Conservation (phyloP, 495 filamentous ascomycete genomes). For the Aspergillus affinis region DNA sequence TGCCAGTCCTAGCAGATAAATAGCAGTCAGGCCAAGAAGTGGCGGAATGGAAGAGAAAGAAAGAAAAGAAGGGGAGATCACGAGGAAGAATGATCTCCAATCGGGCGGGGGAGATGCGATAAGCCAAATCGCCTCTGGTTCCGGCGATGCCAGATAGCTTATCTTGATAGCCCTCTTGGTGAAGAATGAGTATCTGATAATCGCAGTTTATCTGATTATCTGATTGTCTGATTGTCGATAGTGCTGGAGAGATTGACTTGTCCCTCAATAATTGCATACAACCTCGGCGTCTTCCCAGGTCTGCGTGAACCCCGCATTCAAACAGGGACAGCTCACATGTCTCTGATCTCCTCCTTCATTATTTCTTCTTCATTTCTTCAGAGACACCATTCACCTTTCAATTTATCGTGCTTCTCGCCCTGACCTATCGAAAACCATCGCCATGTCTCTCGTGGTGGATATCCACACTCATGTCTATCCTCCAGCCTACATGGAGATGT, state of each 20-base stretch:
- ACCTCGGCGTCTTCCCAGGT: neutral
- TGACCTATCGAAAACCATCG: conserved; percentile 10
- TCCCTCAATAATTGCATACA: neutral
- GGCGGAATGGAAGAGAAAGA: neutral
- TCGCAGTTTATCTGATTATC: too few relatives aligned
- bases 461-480: conserved; percentile 96
- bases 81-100: too few relatives aligned
- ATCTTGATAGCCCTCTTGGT: neutral
- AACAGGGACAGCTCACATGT: neutral
- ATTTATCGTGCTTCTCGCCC: neutral
- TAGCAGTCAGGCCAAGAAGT: neutral
- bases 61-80: neutral
- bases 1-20: neutral
- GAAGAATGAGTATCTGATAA: neutral
- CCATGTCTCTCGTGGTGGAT: conserved; percentile 63
- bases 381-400: neutral
- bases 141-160: neutral
- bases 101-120: too few relatives aligned
- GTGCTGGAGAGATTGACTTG: too few relatives aligned
- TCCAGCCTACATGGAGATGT: conserved; percentile 75
- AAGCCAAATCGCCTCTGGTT: neutral
- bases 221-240: neutral
- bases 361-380: neutral
- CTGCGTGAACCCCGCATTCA: neutral
- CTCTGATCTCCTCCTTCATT: neutral